Evolutionary conservation across 345 rosid species (phyloP).

Genomic region (Punica granatum): DNA sequence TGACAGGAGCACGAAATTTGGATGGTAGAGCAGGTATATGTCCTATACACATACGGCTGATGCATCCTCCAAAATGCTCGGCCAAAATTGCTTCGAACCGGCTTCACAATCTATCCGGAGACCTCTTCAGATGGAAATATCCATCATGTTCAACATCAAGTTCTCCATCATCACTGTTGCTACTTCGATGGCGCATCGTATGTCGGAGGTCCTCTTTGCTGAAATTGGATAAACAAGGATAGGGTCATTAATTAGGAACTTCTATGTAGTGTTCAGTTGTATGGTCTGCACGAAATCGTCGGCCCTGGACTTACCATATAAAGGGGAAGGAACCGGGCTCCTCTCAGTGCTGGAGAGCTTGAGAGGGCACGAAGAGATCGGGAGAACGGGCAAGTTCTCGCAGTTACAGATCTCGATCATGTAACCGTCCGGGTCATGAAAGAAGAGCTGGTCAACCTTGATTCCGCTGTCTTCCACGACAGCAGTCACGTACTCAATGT

Average conservation of each 20-base stretch:
- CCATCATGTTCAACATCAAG: constrained; percentile 32
- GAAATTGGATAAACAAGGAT: not conserved
- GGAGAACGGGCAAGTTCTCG: constrained; percentile 37
- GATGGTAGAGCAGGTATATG: not conserved
- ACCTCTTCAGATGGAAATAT: constrained; percentile 28
- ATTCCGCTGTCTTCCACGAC: constrained; percentile 41
- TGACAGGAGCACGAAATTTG: not conserved
- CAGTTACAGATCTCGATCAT: constrained; percentile 31
- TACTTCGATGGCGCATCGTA: constrained; percentile 22
- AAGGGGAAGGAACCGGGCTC: constrained; percentile 1
- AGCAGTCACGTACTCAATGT: constrained; percentile 33
- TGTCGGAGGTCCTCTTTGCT: constrained; percentile 17
- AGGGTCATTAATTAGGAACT: too few species aligned
- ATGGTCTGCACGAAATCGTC: too few species aligned
- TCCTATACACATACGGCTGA: constrained; percentile 3
- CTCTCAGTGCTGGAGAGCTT: constrained; percentile 21
- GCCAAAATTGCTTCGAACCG: constrained; percentile 7
- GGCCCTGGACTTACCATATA: constrained; percentile 12
- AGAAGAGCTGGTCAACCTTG: constrained; percentile 41
- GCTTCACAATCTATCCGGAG: not conserved
- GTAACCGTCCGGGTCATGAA: constrained; percentile 48
- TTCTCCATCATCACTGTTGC: constrained; percentile 48
- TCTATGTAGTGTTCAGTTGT: too few species aligned
- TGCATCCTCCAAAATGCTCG: not conserved
- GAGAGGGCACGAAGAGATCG: constrained; percentile 39